These are phyloP conservation scores for Citrus inodora DNA, from an alignment of 345 rosid species.

Conservation along the genomic window DNA sequence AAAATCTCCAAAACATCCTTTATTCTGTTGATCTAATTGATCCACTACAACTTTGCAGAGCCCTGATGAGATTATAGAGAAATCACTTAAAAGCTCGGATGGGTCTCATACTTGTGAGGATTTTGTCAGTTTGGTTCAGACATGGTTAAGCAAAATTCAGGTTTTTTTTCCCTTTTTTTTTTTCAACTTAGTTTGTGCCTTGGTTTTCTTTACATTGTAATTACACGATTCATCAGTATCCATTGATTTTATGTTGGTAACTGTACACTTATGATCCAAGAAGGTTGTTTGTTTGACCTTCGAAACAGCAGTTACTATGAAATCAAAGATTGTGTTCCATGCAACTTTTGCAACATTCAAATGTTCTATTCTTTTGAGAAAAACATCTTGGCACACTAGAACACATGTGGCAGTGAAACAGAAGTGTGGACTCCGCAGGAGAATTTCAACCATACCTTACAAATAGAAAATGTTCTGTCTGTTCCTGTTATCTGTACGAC, in stretches of 20 bases:
- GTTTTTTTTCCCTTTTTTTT: conserved; percentile 16
- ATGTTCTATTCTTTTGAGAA: background rate
- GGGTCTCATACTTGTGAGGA: conserved; percentile 74
- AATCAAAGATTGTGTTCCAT: background rate
- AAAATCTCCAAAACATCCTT: too few species aligned
- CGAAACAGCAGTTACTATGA: background rate
- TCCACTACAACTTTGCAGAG: conserved; percentile 43
- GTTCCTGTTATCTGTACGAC: background rate
- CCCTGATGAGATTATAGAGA: conserved; percentile 79
- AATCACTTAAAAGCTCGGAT: conserved; percentile 54
- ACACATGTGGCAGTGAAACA: background rate
- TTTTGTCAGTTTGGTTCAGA: conserved; percentile 72
- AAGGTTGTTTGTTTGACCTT: background rate
- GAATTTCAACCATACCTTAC: background rate
- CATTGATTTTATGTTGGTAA: background rate
- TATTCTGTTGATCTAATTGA: conserved; percentile 9
- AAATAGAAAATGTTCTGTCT: background rate
- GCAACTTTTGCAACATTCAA: background rate
- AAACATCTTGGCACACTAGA: background rate
- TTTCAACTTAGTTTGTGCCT: background rate
- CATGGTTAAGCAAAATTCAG: conserved; percentile 79
- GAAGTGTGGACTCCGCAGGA: background rate
- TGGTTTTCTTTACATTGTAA: background rate
- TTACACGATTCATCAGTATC: background rate
- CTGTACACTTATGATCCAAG: background rate